Evolutionary conservation across 106 monocot genomes (phyloP).

Genomic region (Dioscorea alata): DNA sequence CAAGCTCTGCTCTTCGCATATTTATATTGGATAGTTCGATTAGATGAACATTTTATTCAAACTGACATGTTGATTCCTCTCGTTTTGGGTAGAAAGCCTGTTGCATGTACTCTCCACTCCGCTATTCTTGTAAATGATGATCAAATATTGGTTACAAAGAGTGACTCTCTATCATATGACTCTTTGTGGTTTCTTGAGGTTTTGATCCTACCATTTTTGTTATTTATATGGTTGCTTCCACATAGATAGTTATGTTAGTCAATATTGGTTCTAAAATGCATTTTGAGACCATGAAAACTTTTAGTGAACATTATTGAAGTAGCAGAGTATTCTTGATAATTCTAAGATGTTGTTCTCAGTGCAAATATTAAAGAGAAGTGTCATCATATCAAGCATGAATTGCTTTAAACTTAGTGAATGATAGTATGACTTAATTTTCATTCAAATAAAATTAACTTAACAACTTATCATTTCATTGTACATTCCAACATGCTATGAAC

Average conservation of each 20-base stretch:
- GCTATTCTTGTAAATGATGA: conserved; percentile 41
- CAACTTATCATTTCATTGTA: background rate
- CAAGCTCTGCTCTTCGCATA: background rate
- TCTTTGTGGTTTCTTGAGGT: conserved; percentile 91
- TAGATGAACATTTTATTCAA: background rate
- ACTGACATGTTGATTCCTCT: conserved; percentile 47
- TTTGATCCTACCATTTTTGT: background rate
- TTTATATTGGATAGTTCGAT: background rate
- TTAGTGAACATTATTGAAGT: background rate
- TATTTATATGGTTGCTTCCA: background rate
- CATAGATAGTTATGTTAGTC: no score
- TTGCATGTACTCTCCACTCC: conserved; percentile 34
- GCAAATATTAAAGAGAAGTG: background rate
- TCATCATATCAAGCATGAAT: background rate
- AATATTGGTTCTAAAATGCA: no score
- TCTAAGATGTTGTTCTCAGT: background rate
- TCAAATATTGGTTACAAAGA: conserved; percentile 52
- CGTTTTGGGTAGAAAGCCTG: conserved; percentile 59
- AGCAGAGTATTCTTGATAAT: background rate
- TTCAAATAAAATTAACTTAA: background rate
- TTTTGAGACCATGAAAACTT: background rate
- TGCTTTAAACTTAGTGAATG: background rate
- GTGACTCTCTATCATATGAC: conserved; percentile 35
- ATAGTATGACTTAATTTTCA: background rate
- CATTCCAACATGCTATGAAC: background rate